phyloP scores from a whole-genome alignment of 768 basidiomycete genomes.

The Suillus plorans region DNA sequence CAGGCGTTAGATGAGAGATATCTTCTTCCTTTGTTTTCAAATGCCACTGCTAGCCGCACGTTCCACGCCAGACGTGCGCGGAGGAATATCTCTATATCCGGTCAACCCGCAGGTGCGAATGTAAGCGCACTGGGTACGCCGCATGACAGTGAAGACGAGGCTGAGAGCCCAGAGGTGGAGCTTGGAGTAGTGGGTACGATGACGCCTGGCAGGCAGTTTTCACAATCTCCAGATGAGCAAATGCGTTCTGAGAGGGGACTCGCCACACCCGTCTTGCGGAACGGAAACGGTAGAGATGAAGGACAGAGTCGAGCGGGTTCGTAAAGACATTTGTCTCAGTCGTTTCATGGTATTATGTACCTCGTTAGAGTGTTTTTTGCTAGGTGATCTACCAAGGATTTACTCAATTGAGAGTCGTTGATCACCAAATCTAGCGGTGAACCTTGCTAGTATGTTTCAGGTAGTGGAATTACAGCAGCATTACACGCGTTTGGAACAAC shows the following conservation, averaged over 20 bases:
- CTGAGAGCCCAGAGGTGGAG: constrained; percentile 44
- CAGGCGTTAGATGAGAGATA: constrained; percentile 93
- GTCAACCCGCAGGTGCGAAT: constrained; percentile 12
- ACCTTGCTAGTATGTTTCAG: background rate
- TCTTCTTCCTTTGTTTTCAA: constrained; percentile 88
- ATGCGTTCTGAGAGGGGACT: constrained; percentile 64
- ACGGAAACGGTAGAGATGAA: constrained; percentile 36
- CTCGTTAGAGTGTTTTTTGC: background rate
- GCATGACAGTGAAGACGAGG: constrained; percentile 40
- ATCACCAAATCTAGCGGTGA: background rate
- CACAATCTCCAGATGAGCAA: constrained; percentile 39
- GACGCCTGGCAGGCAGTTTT: constrained; percentile 15
- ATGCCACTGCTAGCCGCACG: constrained; percentile 84
- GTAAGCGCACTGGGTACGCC: constrained; percentile 32
- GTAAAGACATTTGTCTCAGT: background rate
- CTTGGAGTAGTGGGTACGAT: constrained; percentile 30
- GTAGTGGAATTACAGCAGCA: background rate
- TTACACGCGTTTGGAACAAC: background rate
- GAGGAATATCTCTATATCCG: constrained; percentile 38
- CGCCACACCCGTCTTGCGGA: constrained; percentile 60
- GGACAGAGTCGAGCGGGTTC: constrained; percentile 10
- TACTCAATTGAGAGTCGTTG: background rate
- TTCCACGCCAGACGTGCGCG: constrained; percentile 79
- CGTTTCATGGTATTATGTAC: constrained; percentile 2
- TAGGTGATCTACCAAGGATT: background rate